These are phyloP conservation scores for Puccinia polysora DNA, from an alignment of 1,284 basidiomycete genomes.

Conservation along the genomic window DNA sequence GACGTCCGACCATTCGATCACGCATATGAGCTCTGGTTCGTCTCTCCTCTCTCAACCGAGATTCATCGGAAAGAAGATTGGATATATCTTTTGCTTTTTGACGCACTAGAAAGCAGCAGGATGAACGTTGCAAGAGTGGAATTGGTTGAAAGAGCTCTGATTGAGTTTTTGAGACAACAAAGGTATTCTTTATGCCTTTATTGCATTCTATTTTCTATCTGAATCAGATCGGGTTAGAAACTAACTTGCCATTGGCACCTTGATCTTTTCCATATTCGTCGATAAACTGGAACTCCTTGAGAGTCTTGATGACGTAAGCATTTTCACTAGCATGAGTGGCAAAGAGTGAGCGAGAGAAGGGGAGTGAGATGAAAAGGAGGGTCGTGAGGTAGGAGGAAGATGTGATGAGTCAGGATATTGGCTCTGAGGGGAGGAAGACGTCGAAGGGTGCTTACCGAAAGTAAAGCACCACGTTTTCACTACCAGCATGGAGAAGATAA, in stretches of 20 bases:
- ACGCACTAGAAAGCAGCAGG: constrained; percentile 58
- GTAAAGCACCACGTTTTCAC: constrained; percentile 97
- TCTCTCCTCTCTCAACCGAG: constrained; percentile 77
- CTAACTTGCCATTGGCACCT: constrained; percentile 70
- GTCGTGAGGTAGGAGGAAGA: neutral
- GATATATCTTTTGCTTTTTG: constrained; percentile 99
- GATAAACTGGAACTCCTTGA: constrained; percentile 96
- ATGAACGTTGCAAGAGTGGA: neutral
- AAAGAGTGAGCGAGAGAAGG: neutral
- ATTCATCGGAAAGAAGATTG: constrained; percentile 85
- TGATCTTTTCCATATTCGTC: constrained; percentile 96
- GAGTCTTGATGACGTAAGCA: constrained; percentile 94
- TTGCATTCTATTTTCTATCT: too few species aligned
- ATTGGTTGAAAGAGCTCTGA: neutral
- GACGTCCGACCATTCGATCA: constrained; percentile 77
- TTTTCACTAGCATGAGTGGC: constrained; percentile 62
- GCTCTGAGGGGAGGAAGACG: neutral
- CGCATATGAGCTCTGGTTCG: constrained; percentile 82
- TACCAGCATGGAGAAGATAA: constrained; percentile 92
- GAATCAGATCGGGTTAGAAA: neutral
- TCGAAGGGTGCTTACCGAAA: constrained; percentile 60
- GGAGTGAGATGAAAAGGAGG: neutral
- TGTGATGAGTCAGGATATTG: neutral
- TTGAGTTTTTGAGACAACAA: constrained; percentile 1
- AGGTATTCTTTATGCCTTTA: too few species aligned